Base-by-base conservation (phyloP, 352 stramenopile species). In the Phytophthora boehmeriae region DNA sequence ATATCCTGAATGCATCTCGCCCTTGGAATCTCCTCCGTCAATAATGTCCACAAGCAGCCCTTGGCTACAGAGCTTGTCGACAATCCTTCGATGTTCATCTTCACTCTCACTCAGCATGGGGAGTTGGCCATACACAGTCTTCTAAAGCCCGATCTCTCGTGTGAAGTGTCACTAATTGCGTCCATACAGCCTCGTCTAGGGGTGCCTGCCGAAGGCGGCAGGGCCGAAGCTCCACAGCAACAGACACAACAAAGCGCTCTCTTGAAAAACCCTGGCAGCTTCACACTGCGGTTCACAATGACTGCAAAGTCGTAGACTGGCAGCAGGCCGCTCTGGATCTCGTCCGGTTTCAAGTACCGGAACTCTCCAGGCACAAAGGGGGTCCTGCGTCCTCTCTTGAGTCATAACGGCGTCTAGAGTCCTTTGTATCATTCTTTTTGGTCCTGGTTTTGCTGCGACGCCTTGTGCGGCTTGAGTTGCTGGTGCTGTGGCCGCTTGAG, bases 1-100 rank as follows among this genome's bases (percentile, higher is more conserved):
- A 39, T 81, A 95, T 30, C 85, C 83, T 0, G 83, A 86, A 57
- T 90, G 87, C 78, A 94, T 92, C 52, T 94, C 83, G 1, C 83
- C 79, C 23, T 88, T 89, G 16, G 83, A 88, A 51, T 95, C 77
- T 19, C 84, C 85, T 23, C 84, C 86, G 57, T 93, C 86, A 46
- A 95, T 92, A 34, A 95, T 92, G 55, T 95, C 86, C 38, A 95
- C 84, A 3, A 87, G 51, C 0, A 95, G 35, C 0, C 86, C 86
- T 68, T 93, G 77, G 2, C 63, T 76, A 32, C 81, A 91, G 2
- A 95, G 59, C 35, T 89, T 86, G 48, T 88, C 85, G 2, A 95
- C 82, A 19, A 95, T 90, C 17, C 85, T 69, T 2, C 83, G 81
- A 44, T 95, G 86, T 52, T 93, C 83, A 50, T 93, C 85, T 67